Evolutionary conservation across 306 rosid genomes (phyloP), one percentile per base, ranked within the genome.

Genomic region (Cyamopsis tetragonoloba): DNA sequence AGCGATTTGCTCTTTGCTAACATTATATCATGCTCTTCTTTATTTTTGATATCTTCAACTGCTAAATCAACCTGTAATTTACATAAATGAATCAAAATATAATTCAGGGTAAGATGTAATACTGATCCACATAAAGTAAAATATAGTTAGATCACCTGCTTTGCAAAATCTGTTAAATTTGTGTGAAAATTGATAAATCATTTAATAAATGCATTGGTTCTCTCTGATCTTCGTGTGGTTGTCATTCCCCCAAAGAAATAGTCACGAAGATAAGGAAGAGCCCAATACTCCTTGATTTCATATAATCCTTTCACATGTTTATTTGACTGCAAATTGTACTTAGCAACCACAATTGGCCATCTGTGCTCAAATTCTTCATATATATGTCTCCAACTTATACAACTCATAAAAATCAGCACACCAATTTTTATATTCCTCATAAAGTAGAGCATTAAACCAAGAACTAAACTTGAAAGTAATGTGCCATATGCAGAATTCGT

Each of bases 191-290:
- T 44, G 18, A 58, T 34, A 8, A 70, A 57, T 46, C 49, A n/a
- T n/a, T 58, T 70, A 15, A 43, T 5, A 12, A 58, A 70, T 11
- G 68, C 38, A 20, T 57, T 70, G 5, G n/a, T 70, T 30, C 22
- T 57, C 35, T 58, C 3, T 12, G 27, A 56, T 70, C 38, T 57
- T 58, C 50, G 13, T 0, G n/a, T 43, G 4, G 67, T 57, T 27
- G 59, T 57, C 26, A 70, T 41, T 15, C 47, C 47, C 2, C 68
- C 68, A 31, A 43, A 28, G 13, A 69, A 55, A 69, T 55, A 6
- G n/a, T 30, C 54, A 8, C 6, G 15, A 69, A 69, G 66, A 19
- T 65, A 46, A 14, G 41, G 12, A 7, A 46, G 54, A 13, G 39
- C 56, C 42, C 55, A 20, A 63, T 23, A 6, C 23, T 12, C 26